Conservation (phyloP, 192 early-diverging fungal genomes). For the Umbelopsis sp. region DNA sequence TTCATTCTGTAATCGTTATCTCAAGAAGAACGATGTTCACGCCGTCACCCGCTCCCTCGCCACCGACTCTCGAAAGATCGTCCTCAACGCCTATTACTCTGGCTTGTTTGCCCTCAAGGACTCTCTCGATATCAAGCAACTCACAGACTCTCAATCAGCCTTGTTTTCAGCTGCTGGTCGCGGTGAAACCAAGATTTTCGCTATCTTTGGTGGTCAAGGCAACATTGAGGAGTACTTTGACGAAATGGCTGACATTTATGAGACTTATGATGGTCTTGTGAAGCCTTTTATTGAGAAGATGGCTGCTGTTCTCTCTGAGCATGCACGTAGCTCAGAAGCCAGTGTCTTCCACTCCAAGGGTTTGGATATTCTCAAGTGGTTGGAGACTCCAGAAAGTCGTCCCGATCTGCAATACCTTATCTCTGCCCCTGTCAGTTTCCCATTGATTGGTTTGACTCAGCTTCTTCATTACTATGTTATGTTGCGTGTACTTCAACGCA, state of each 20-base stretch:
- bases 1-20: constrained; percentile 73
- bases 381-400: constrained; percentile 72
- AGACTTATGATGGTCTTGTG: constrained; percentile 78
- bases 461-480: constrained; percentile 87
- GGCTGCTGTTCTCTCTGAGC: constrained; percentile 64
- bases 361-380: constrained; percentile 85
- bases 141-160: constrained; percentile 54
- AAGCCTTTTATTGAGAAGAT: constrained; percentile 78
- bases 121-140: constrained; percentile 27
- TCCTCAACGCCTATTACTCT: constrained; percentile 79
- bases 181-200: constrained; percentile 68
- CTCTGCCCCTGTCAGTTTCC: constrained; percentile 78
- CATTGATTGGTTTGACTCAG: constrained; percentile 91
- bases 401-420: constrained; percentile 82
- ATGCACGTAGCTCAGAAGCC: constrained; percentile 61
- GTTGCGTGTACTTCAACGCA: constrained; percentile 65
- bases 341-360: constrained; percentile 75
- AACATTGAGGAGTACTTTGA: constrained; percentile 94
- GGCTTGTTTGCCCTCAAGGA: constrained; percentile 67
- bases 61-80: constrained; percentile 56
- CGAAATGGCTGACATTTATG: constrained; percentile 79
- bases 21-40: constrained; percentile 85
- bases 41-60: constrained; percentile 60
- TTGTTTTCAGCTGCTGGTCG: constrained; percentile 66
- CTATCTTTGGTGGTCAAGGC: constrained; percentile 96